phyloP scores from a whole-genome alignment of 768 basidiomycete species.

The Hortiboletus campestris region DNA sequence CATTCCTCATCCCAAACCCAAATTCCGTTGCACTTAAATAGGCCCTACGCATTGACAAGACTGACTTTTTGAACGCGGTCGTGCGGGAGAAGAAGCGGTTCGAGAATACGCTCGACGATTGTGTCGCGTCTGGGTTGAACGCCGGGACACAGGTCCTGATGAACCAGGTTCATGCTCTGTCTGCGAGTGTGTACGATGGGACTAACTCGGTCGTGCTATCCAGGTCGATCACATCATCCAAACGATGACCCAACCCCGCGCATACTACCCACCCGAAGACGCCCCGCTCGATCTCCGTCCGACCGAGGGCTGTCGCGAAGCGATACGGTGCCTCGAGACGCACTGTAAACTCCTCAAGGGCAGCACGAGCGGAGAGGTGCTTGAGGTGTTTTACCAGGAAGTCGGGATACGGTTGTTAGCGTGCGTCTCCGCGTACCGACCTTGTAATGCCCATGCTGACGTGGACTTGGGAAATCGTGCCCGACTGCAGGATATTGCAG shows the following conservation, averaged over 20 bases:
- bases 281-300: slow-evolving; percentile 77
- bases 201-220: not conserved
- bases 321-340: slow-evolving; percentile 82
- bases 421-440: slow-evolving; percentile 44
- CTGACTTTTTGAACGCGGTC: slow-evolving; percentile 89
- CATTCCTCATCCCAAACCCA: not conserved
- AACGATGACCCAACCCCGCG: slow-evolving; percentile 76
- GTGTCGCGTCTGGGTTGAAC: slow-evolving; percentile 90
- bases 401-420: slow-evolving; percentile 86
- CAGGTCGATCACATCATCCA: slow-evolving; percentile 93
- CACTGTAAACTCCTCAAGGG: slow-evolving; percentile 92
- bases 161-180: slow-evolving; percentile 63
- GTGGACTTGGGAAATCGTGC: not conserved
- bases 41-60: slow-evolving; percentile 87
- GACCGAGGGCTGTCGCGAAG: slow-evolving; percentile 84
- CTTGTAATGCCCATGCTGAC: not conserved
- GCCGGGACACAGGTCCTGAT: slow-evolving; percentile 94
- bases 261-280: slow-evolving; percentile 88
- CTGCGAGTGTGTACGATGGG: not conserved
- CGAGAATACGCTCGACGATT: slow-evolving; percentile 89
- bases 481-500: slow-evolving; percentile 67
- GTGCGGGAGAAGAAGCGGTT: slow-evolving; percentile 97
- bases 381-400: slow-evolving; percentile 98
- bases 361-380: slow-evolving; percentile 91
- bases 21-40: slow-evolving; percentile 22